Conservation (phyloP, 2,329 filamentous ascomycete species). For the Ophiosphaerella narmari region DNA sequence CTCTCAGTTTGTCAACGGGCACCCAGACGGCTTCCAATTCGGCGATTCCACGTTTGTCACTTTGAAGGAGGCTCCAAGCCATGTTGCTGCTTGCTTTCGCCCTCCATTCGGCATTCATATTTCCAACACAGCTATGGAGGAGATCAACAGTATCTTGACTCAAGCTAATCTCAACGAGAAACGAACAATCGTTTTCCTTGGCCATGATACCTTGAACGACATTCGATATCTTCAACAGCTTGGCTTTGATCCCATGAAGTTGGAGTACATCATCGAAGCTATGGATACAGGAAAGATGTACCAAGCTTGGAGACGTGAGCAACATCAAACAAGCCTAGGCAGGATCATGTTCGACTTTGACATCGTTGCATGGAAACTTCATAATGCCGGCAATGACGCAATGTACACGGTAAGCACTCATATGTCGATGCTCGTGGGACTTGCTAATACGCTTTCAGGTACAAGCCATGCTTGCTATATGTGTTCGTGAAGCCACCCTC, state of each 20-base stretch:
- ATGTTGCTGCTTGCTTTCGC: constrained; percentile 61
- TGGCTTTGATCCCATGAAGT: constrained; percentile 63
- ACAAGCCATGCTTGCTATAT: constrained; percentile 70
- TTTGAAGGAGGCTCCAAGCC: constrained; percentile 49
- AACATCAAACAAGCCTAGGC: constrained; percentile 61
- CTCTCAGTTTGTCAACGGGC: constrained; percentile 69
- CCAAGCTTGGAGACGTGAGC: constrained; percentile 62
- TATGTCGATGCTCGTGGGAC: constrained; percentile 65
- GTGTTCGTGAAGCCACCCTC: constrained; percentile 50
- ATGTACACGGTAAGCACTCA: constrained; percentile 75
- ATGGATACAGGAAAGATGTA: constrained; percentile 77
- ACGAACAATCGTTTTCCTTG: constrained; percentile 75
- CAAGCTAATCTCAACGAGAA: constrained; percentile 31
- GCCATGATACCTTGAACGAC: constrained; percentile 73
- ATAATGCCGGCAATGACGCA: constrained; percentile 88
- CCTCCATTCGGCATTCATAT: constrained; percentile 55
- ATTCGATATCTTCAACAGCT: constrained; percentile 68
- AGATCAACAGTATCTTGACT: constrained; percentile 1
- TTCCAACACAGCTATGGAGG: constrained; percentile 1
- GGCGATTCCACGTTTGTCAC: constrained; percentile 63
- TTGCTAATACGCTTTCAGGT: constrained; percentile 56
- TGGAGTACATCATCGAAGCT: constrained; percentile 63
- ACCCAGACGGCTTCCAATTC: constrained; percentile 76
- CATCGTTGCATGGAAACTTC: constrained; percentile 68
- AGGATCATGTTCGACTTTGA: constrained; percentile 67